Conservation (phyloP, 2,329 filamentous ascomycete genomes). For the Rhytidhysteron rufulum region DNA sequence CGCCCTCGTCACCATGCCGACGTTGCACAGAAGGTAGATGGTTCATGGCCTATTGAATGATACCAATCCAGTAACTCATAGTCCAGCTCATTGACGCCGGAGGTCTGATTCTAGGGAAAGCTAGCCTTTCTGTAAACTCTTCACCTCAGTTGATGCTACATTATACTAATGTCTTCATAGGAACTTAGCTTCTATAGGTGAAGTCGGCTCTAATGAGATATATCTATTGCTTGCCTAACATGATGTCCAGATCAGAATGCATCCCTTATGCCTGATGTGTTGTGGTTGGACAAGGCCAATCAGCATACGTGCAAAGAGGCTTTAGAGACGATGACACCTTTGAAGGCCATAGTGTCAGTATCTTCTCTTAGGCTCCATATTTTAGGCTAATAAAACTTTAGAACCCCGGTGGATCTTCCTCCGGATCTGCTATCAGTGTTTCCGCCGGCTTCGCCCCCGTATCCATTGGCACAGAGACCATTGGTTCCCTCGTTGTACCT, state of each 20-base stretch:
- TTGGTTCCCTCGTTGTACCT: slow-evolving; percentile 21
- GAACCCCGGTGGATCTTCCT: slow-evolving; percentile 11
- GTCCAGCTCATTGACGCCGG: slow-evolving; percentile 23
- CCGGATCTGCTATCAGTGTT: slow-evolving; percentile 21
- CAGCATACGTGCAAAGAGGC: slow-evolving; percentile 18
- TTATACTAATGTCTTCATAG: not conserved
- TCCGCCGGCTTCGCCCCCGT: slow-evolving; percentile 29
- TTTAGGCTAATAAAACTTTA: not conserved
- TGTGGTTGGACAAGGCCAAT: slow-evolving; percentile 17
- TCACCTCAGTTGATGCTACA: not conserved
- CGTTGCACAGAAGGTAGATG: slow-evolving; percentile 14
- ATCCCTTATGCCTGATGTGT: slow-evolving; percentile 26
- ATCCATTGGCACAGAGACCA: slow-evolving; percentile 21
- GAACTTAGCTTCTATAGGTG: slow-evolving; percentile 4
- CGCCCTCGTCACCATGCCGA: slow-evolving; percentile 14
- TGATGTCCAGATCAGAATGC: slow-evolving; percentile 10
- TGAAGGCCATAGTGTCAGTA: slow-evolving; percentile 12
- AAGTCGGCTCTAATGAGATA: not conserved
- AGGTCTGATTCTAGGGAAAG: slow-evolving; percentile 30
- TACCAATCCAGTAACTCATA: slow-evolving; percentile 2
- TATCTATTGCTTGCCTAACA: slow-evolving; percentile 13
- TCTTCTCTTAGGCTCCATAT: not conserved
- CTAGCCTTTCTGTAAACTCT: slow-evolving; percentile 25
- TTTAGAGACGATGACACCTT: slow-evolving; percentile 4
- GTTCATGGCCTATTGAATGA: not conserved